phyloP scores from a whole-genome alignment of 2,329 filamentous ascomycete genomes.

The Epichloe aotearoae region DNA sequence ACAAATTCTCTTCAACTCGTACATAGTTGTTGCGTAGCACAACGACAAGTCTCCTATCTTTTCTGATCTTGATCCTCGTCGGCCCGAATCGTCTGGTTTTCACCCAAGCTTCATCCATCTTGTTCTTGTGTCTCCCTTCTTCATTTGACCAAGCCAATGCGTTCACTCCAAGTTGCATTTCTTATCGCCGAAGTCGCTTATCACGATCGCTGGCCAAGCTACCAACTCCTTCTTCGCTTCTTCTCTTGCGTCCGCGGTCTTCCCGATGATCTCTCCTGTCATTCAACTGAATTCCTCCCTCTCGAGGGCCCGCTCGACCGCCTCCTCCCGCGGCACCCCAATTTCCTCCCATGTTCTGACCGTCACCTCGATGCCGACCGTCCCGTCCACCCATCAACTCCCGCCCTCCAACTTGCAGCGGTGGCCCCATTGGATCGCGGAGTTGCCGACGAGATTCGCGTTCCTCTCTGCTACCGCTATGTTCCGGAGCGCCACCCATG shows the following conservation, averaged over 20 bases:
- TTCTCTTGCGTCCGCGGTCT: slow-evolving; percentile 24
- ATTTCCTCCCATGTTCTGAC: slow-evolving; percentile 9
- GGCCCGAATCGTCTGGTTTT: background rate
- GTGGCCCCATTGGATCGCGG: slow-evolving; percentile 18
- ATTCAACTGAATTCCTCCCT: slow-evolving; percentile 17
- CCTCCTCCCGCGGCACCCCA: slow-evolving; percentile 10
- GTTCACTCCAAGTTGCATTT: slow-evolving; percentile 3
- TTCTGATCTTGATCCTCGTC: background rate
- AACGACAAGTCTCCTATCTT: background rate
- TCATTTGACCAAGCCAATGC: background rate
- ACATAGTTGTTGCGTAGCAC: background rate
- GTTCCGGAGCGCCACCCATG: slow-evolving; percentile 17
- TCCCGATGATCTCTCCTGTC: slow-evolving; percentile 22
- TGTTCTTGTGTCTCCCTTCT: background rate
- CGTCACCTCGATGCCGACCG: slow-evolving; percentile 19
- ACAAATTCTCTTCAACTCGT: background rate
- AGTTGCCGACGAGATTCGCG: slow-evolving; percentile 20
- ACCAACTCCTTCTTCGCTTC: slow-evolving; percentile 35
- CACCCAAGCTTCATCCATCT: background rate
- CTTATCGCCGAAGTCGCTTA: slow-evolving; percentile 39
- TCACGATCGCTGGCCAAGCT: slow-evolving; percentile 31
- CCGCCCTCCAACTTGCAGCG: slow-evolving; percentile 15
- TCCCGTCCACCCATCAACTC: slow-evolving; percentile 20
- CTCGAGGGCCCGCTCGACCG: slow-evolving; percentile 19
- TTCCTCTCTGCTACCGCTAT: slow-evolving; percentile 18